A percentile compares a stretch with the other conserved stretches of the same genome.
phyloP scores from a whole-genome alignment of 1,139 yeast species.

The Wickerhamiella infanticola region DNA sequence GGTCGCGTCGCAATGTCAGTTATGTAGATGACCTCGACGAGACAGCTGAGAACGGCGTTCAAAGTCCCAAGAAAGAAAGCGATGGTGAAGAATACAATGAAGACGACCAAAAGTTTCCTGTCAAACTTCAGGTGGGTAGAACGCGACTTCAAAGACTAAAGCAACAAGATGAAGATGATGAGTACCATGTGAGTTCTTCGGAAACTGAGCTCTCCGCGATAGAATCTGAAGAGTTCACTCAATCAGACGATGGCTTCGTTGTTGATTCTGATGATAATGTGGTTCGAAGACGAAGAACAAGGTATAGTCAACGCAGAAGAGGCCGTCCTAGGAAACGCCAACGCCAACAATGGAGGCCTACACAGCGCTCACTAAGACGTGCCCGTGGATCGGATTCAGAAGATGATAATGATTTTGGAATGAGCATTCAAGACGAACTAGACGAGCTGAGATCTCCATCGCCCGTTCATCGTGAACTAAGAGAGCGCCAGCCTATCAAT shows the following conservation, averaged over 20 bases:
- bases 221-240: background rate
- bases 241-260: slow-evolving; percentile 22
- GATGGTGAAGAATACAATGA: slow-evolving; percentile 3
- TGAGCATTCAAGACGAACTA: slow-evolving; percentile 31
- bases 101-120: slow-evolving; percentile 11
- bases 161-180: slow-evolving; percentile 4
- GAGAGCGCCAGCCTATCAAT: slow-evolving; percentile 15
- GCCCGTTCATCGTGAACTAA: slow-evolving; percentile 39
- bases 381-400: slow-evolving; percentile 14
- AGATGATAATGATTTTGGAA: slow-evolving; percentile 19
- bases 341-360: slow-evolving; percentile 3
- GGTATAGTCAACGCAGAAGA: slow-evolving; percentile 11
- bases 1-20: background rate
- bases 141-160: background rate
- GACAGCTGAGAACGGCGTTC: background rate
- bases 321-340: slow-evolving; percentile 8
- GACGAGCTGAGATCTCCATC: slow-evolving; percentile 44
- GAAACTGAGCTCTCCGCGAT: background rate
- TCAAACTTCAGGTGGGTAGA: slow-evolving; percentile 13
- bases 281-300: slow-evolving; percentile 7
- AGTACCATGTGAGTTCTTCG: background rate
- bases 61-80: background rate
- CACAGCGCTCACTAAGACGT: background rate
- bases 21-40: background rate
- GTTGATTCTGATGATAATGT: slow-evolving; percentile 25